A percentile compares a stretch with the other conserved stretches of the same genome.
Evolutionary conservation across 2,329 filamentous ascomycete genomes (phyloP).

Genomic region (Cladosporium sphaerospermum): DNA sequence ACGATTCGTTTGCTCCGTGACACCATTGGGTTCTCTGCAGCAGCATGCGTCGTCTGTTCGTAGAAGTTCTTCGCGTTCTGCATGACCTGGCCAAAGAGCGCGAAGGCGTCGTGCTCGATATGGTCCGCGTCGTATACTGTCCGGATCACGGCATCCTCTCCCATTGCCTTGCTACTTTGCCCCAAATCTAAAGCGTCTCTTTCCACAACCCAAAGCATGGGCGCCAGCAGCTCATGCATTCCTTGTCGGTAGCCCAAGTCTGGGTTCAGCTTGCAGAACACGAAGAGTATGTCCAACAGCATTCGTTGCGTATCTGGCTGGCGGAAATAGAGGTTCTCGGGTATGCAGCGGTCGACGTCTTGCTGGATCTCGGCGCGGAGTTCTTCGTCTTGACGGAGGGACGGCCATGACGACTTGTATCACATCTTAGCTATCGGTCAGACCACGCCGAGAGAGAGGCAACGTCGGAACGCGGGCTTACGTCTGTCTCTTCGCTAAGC

Average conservation of each 20-base stretch:
- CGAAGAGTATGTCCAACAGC: slow-evolving; percentile 82
- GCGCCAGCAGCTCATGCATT: slow-evolving; percentile 94
- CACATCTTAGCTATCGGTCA: slow-evolving; percentile 39
- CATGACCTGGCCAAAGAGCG: slow-evolving; percentile 82
- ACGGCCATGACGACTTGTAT: slow-evolving; percentile 73
- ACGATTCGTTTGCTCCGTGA: slow-evolving; percentile 82
- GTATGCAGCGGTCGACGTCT: slow-evolving; percentile 85
- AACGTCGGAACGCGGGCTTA: slow-evolving; percentile 32
- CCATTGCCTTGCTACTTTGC: slow-evolving; percentile 25
- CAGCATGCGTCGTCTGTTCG: slow-evolving; percentile 50
- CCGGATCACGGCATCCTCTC: slow-evolving; percentile 25
- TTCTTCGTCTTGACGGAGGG: slow-evolving; percentile 72
- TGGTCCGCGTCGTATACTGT: slow-evolving; percentile 61
- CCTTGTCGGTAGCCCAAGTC: slow-evolving; percentile 90
- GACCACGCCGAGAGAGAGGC: slow-evolving; percentile 17
- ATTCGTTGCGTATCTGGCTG: slow-evolving; percentile 69
- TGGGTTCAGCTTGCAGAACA: slow-evolving; percentile 90
- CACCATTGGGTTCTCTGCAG: slow-evolving; percentile 55
- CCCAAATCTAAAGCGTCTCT: slow-evolving; percentile 64
- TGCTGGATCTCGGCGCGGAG: slow-evolving; percentile 85
- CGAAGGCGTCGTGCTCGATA: slow-evolving; percentile 86
- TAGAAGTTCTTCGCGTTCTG: slow-evolving; percentile 81
- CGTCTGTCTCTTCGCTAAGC: slow-evolving; percentile 71
- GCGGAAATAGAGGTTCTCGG: slow-evolving; percentile 86
- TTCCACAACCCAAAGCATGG: slow-evolving; percentile 77